Base-by-base conservation (phyloP, 2,329 filamentous ascomycete species). In the Xylariaceae sp. region DNA sequence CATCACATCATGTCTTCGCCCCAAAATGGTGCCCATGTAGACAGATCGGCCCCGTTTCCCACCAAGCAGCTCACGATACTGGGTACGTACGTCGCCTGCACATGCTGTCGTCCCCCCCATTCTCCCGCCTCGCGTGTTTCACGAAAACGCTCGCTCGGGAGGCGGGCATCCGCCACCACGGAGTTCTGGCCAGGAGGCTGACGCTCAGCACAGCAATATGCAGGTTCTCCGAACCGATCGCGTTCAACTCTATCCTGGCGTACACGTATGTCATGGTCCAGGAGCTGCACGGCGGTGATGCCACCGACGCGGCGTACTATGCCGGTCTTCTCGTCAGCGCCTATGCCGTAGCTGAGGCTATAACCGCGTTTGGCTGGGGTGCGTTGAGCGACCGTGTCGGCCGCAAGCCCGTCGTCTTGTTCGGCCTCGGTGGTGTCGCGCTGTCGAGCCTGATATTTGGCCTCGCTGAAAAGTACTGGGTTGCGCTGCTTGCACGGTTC, bases 241-340 rank as follows among this genome's bases (percentile, higher is more conserved):
- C 67, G 26, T 69, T 70, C 62, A 67, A 64, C 50, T 69, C 66
- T 8, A 70, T 70, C 50, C 56, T 68, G 33, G 64, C 67, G 29
- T 70, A 70, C 52, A 66, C 64, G 3, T 70, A 62, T 45, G 57
- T 62, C 4, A 69, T 70, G 66, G 65, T 68, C 4, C 48, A 59
- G 40, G 62, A 67, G 37, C 55, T 73, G 31, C 55, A 64, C 39
- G 61, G 55, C 30, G 62, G 55, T 19, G 60, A 65, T n/a, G 56
- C 59, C 13, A 57, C 52, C 36, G 54, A 69, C 26, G 64, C 68
- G 13, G 59, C 64, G 19, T 78, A 79, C 61, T 72, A 71, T 57
- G 60, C 68, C 17, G 73, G 74, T 9, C 67, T 79, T 9, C 59
- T 70, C 8, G 63, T 70, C 17, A 68, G 65, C 9, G 67, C 67